Evolutionary conservation across 495 filamentous ascomycete genomes (phyloP), one percentile per base, ranked within the genome.

Genomic region (Talaromyces thailandensis): DNA sequence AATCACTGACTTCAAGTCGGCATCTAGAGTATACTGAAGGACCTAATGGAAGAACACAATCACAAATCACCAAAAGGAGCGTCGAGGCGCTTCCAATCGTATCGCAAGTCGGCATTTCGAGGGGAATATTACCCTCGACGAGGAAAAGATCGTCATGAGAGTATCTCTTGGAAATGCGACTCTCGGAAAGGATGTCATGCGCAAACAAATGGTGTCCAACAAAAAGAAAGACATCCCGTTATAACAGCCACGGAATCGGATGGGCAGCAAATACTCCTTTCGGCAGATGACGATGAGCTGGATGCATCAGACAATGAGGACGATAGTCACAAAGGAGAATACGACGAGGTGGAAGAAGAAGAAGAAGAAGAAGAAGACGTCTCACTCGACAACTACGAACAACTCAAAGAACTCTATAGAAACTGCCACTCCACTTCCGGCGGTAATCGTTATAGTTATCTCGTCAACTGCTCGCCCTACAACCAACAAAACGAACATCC

Each of bases 391-490:
- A 35, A 23, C 9, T 31, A 31, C 14, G 55, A 57, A 57, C 26
- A 57, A 57, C 55, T 57, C 55, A 57, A 57, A 21, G 55, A 31
- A 35, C 29, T 61, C 1, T 61, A 61, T 48, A 26, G 40, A 21
- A 48, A 48, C 11, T 61, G 58, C 18, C 58, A 61, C 8, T 18
- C 35, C 40, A 61, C 43, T 25, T 16, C 58, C 5, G 35, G 35
- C 2, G 45, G 24, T n/a, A 61, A 48, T 29, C 58, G 58, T 5
- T 61, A 50, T 32, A 48, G 58, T 16, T 61, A 61, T 52, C 58
- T 61, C 16, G 0, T 61, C 45, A 32, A 61, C 26, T 48, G 43
- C 25, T 50, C 35, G 11, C 58, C 18, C 1, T 35, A 21, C 3
- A 35, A 57, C 16, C 26, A 57, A 31, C 26, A 31, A 35, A 25